Percentiles rank a stretch among this genome's conserved stretches.
These are phyloP conservation scores for Paraconiothyrium brasiliense DNA, from an alignment of 2,329 filamentous ascomycete species.

Conservation along the genomic window DNA sequence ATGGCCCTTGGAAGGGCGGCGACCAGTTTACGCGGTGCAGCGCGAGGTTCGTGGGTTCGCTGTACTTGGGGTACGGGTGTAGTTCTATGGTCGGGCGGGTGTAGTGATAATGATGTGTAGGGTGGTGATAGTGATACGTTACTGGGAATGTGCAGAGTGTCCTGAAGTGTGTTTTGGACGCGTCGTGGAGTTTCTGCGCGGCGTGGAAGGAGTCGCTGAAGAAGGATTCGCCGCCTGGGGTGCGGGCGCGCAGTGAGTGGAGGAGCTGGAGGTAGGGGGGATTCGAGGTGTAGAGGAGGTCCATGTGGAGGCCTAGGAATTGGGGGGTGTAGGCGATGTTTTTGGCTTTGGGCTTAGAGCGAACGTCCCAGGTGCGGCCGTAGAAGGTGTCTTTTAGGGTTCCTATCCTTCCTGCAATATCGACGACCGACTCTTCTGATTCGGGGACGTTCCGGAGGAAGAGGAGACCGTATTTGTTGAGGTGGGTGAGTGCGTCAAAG, in stretches of 20 bases:
- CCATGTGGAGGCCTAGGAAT: slow-evolving; percentile 89
- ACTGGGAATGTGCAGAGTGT: slow-evolving; percentile 59
- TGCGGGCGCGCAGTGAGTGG: slow-evolving; percentile 86
- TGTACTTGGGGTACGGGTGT: slow-evolving; percentile 33
- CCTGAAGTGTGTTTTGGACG: slow-evolving; percentile 41
- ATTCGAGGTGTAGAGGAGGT: slow-evolving; percentile 84
- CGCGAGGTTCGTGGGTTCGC: slow-evolving; percentile 40
- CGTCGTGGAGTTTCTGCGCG: slow-evolving; percentile 53
- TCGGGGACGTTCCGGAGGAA: slow-evolving; percentile 80
- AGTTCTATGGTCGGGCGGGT: slow-evolving; percentile 65
- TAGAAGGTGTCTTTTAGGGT: slow-evolving; percentile 88
- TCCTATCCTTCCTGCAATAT: slow-evolving; percentile 77
- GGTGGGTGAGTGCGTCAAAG: slow-evolving; percentile 67
- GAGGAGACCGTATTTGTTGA: slow-evolving; percentile 75
- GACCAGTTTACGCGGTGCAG: slow-evolving; percentile 71
- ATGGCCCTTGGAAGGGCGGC: slow-evolving; percentile 78
- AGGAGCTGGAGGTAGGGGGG: slow-evolving; percentile 86
- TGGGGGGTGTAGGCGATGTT: slow-evolving; percentile 89
- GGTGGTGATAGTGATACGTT: slow-evolving; percentile 74
- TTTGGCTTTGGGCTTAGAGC: slow-evolving; percentile 80
- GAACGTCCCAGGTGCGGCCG: slow-evolving; percentile 89
- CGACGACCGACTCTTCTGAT: slow-evolving; percentile 70
- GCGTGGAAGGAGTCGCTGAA: slow-evolving; percentile 81
- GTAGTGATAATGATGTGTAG: slow-evolving; percentile 68
- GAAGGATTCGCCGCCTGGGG: slow-evolving; percentile 81